Base-by-base conservation (phyloP, 2,329 filamentous ascomycete genomes). In the Rhytidhysteron rufulum region DNA sequence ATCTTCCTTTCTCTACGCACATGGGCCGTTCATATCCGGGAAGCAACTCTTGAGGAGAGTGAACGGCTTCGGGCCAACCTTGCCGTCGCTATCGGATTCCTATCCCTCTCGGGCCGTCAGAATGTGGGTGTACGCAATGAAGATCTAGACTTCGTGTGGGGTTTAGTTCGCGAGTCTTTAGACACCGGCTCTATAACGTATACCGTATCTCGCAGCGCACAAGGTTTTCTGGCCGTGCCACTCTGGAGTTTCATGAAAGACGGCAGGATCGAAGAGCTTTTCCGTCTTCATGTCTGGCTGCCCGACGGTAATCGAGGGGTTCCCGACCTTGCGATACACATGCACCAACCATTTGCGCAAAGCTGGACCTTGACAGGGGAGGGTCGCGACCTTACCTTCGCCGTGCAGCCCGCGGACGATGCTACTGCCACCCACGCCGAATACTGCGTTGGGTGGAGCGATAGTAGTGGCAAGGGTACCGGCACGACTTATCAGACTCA, bases 361-460 rank as follows among this genome's bases (percentile, higher is more conserved):
- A 65, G 62, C 41, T 68, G 65, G 63, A 53, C 67, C 7, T 46
- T 68, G 10, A 58, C 58, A 1, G 66, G 65, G 8, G 43, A 61
- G 37, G 62, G 57, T 2, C 48, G n/a, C 5, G 60, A 68, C 40
- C 51, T 54, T 32, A 42, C 43, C 7, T 66, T 60, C 36, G 25
- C 55, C 3, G 56, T 57, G 1, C 45, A 54, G 19, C 40, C 41
- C 1, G 51, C 45, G 11, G 32, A 41, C 1, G 39, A 51, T 0
- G 36, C 24, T 1, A 35, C 37, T 3, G 60, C 59, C 1, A 64
- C 61, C 17, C 60, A 65, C 39, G 51, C 58, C 19, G 51, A 50
- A 25, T 66, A 60, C 37, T 37, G 36, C 1, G 40, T 65, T 1
- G 41, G 36, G 16, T 65, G 62, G 61, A 53, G 48, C 24, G 50